Conservation (phyloP, 2,329 filamentous ascomycete genomes). For the Fusarium sp. region DNA sequence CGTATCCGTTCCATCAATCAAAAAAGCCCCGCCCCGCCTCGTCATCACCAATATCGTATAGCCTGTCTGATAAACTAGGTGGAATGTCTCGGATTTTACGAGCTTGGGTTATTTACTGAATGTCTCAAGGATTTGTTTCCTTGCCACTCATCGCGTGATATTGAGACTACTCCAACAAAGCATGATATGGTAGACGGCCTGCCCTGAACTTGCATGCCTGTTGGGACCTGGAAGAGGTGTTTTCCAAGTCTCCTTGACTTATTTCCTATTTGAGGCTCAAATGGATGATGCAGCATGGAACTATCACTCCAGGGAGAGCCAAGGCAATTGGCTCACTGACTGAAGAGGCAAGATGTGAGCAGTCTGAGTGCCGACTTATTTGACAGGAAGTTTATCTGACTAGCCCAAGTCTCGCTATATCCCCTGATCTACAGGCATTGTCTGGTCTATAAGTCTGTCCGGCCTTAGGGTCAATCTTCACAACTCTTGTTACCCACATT, state of each 20-base stretch:
- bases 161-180: not conserved
- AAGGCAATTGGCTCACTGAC: not conserved
- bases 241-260: not conserved
- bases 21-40: not conserved
- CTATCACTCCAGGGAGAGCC: not conserved
- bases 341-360: not conserved
- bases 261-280: not conserved
- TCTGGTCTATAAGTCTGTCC: not conserved
- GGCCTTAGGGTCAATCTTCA: not conserved
- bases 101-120: not conserved
- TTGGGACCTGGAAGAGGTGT: not conserved
- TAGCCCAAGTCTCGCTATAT: not conserved
- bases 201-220: not conserved
- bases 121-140: not conserved
- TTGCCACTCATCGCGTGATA: not conserved
- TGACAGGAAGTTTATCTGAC: not conserved
- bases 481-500: not conserved
- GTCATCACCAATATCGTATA: not conserved
- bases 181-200: not conserved
- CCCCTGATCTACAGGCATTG: not conserved
- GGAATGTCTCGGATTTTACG: slow-evolving; percentile 11
- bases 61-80: not conserved
- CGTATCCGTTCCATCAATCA: not conserved
- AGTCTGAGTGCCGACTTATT: not conserved
- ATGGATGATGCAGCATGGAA: not conserved